These are phyloP conservation scores for Dioscorea dumetorum DNA, from an alignment of 106 monocot genomes.

Conservation along the genomic window DNA sequence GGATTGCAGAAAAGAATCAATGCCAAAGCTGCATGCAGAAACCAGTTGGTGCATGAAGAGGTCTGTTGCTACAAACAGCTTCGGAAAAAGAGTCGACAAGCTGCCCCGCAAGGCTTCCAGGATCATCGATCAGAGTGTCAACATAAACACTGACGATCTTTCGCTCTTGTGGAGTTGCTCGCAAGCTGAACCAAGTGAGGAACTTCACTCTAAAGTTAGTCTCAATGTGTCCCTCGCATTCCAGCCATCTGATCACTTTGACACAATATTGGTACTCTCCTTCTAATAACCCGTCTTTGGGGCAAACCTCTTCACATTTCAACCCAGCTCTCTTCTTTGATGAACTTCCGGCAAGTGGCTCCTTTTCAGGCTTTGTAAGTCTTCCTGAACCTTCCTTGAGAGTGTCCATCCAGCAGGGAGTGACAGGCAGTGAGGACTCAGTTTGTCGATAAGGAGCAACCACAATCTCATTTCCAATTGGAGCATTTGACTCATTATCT, in stretches of 20 bases:
- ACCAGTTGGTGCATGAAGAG: conserved; percentile 3
- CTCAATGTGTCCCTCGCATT: conserved; percentile 67
- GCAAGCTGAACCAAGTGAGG: conserved; percentile 86
- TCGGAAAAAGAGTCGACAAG: conserved; percentile 33
- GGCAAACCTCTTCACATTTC: conserved; percentile 8
- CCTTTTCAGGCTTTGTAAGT: conserved; percentile 14
- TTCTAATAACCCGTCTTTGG: conserved; percentile 26
- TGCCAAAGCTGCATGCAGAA: conserved; percentile 41
- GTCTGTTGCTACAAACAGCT: conserved; percentile 12
- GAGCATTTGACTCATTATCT: conserved; percentile 23
- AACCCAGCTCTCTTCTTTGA: conserved; percentile 22
- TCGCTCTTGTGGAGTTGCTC: conserved; percentile 35
- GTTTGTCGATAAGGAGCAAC: conserved; percentile 10
- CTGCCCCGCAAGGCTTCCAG: conserved; percentile 30
- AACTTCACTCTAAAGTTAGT: conserved; percentile 79
- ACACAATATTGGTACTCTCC: conserved; percentile 66
- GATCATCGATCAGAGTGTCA: conserved; percentile 30
- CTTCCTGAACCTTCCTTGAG: conserved; percentile 28
- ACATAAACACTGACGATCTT: conserved; percentile 34
- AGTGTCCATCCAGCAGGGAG: conserved; percentile 36
- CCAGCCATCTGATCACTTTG: conserved; percentile 65
- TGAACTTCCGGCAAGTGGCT: conserved; percentile 26
- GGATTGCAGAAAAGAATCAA: conserved; percentile 3
- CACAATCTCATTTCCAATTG: conserved; percentile 15
- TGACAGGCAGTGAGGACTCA: conserved; percentile 22